Percentiles rank a stretch among this genome's conserved stretches.
Conservation (phyloP, 805 yeast genomes). For the Candida vartiovaarae region DNA sequence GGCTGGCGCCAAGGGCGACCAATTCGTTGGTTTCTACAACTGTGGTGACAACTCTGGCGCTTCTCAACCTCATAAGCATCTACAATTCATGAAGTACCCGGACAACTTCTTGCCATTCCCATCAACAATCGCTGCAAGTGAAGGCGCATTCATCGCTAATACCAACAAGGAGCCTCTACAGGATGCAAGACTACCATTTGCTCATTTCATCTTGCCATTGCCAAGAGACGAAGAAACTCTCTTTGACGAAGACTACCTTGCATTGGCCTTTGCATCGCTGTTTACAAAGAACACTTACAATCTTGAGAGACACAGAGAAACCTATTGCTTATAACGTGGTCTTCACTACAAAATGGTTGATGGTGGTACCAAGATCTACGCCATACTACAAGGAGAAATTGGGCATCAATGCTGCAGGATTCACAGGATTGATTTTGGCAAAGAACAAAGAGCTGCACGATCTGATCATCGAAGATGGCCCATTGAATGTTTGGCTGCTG, state of each 20-base stretch:
- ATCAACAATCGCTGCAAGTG: constrained; percentile 37
- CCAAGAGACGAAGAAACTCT: constrained; percentile 33
- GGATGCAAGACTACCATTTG: constrained; percentile 59
- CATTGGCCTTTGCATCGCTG: constrained; percentile 63
- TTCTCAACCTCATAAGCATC: constrained; percentile 89
- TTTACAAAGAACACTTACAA: constrained; percentile 64
- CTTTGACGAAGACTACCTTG: constrained; percentile 47
- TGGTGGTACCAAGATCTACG: constrained; percentile 73
- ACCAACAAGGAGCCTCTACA: constrained; percentile 52
- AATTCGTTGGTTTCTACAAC: constrained; percentile 80
- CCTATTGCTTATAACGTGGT: constrained; percentile 70
- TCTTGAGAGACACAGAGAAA: constrained; percentile 44
- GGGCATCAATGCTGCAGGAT: constrained; percentile 77
- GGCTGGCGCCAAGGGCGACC: constrained; percentile 27
- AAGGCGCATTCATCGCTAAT: constrained; percentile 48
- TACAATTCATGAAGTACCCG: constrained; percentile 79
- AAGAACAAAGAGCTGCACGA: constrained; percentile 53
- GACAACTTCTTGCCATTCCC: constrained; percentile 50
- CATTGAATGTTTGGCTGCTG: constrained; percentile 44
- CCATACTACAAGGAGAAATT: constrained; percentile 37
- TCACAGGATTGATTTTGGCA: constrained; percentile 70
- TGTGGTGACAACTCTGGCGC: constrained; percentile 88
- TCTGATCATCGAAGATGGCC: constrained; percentile 39
- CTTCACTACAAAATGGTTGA: constrained; percentile 77
- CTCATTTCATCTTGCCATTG: constrained; percentile 74